Evolutionary conservation across 306 rosid genomes (phyloP), one percentile per base, ranked within the genome.

Genomic region (Cercis canadensis): DNA sequence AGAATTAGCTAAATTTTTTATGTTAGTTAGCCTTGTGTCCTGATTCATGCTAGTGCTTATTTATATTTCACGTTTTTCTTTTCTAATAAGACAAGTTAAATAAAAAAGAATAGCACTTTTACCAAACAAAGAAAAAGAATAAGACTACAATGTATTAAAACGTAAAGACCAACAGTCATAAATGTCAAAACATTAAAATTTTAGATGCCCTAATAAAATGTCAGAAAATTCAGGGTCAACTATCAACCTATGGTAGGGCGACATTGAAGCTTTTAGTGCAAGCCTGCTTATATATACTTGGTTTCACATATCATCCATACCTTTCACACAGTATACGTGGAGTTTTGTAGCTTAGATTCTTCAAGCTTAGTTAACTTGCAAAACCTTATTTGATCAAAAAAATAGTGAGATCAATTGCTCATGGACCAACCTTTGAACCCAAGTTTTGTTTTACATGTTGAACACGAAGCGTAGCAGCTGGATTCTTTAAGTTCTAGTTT

Each of bases 301-400:
- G 56, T 33, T 46, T 9, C 51, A 9, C 5, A 41, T 0, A n/a
- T 63, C 57, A 45, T 24, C 29, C 29, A 24, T 76, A 12, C 5
- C 14, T 63, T 54, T 62, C 40, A 74, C 76, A 12, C 0, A 14
- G 8, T 39, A 17, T 55, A 75, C 72, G 75, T 49, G 69, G 32
- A 52, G 29, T 4, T 44, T n/a, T 36, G 19, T 41, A 56, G 60
- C 31, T 4, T 54, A 0, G 55, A 70, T 65, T 51, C 78, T 76
- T 81, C 15, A 39, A 18, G 8, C 54, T 55, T 56, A 81, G 70
- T 55, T 76, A 62, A 81, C 80, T 81, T 73, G 50, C 41, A 67
- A 39, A 16, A 5, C 4, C 61, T 73, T 41, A 13, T 67, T 51
- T 62, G 18, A 69, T 9, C 45, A 60, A 78, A 51, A 53, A 21